Evolutionary conservation across 2,329 filamentous ascomycete genomes (phyloP).

Genomic region (Fonsecaea pugnacius): DNA sequence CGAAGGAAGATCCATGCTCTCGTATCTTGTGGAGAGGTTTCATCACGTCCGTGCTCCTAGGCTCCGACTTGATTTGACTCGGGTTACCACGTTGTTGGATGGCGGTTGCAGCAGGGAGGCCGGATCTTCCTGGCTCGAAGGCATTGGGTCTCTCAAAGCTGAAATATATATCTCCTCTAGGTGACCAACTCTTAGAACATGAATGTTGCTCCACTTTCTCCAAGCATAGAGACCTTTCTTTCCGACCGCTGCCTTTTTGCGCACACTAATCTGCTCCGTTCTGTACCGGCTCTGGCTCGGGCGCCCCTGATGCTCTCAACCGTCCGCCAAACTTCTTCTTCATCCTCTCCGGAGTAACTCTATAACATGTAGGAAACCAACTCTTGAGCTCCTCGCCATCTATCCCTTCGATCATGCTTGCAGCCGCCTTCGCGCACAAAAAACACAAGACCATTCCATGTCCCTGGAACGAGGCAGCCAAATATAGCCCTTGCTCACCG

Average conservation of each 20-base stretch:
- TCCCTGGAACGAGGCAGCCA: slow-evolving; percentile 34
- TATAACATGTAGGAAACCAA: slow-evolving; percentile 34
- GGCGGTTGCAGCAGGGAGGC: neutral
- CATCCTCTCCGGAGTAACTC: slow-evolving; percentile 31
- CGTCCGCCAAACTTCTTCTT: slow-evolving; percentile 30
- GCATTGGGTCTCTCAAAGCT: neutral
- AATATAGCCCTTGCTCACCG: slow-evolving; percentile 41
- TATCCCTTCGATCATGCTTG: slow-evolving; percentile 29
- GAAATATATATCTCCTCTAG: slow-evolving; percentile 1
- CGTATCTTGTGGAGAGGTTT: neutral
- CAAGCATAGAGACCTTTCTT: neutral
- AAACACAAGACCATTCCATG: slow-evolving; percentile 37
- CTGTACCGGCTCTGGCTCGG: slow-evolving; percentile 13
- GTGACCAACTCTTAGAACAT: neutral
- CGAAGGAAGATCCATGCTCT: neutral
- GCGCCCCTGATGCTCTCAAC: slow-evolving; percentile 16
- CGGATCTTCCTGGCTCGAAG: neutral
- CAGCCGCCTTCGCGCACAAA: slow-evolving; percentile 31
- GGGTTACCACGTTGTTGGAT: neutral
- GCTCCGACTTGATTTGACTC: neutral
- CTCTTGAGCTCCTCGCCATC: slow-evolving; percentile 17
- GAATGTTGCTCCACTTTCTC: neutral
- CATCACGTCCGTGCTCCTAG: neutral
- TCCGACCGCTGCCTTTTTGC: neutral
- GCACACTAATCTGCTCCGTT: neutral